Conservation (phyloP, 2,329 filamentous ascomycete species). For the Torrubiellomyces zombiae region DNA sequence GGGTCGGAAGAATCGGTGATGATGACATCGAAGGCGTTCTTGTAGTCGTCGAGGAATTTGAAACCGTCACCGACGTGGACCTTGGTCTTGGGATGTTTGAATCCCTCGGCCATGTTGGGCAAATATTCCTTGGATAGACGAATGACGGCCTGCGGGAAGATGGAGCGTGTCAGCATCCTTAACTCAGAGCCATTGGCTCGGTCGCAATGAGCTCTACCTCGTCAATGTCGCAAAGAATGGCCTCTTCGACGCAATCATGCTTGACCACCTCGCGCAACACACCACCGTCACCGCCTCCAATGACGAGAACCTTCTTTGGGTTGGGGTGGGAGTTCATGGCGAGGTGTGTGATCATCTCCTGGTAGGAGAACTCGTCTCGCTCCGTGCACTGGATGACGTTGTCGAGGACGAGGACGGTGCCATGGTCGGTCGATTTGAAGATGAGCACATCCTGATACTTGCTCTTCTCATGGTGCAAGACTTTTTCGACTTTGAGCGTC, state of each 20-base stretch:
- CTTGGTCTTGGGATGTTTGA: slow-evolving; percentile 85
- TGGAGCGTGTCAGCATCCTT: slow-evolving; percentile 1
- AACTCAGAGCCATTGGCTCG: too few species aligned
- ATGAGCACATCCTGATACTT: slow-evolving; percentile 98
- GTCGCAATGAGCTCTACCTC: slow-evolving; percentile 48
- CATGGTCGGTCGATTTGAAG: slow-evolving; percentile 96
- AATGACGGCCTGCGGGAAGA: slow-evolving; percentile 57
- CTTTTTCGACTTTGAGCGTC: slow-evolving; percentile 94
- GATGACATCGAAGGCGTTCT: slow-evolving; percentile 97
- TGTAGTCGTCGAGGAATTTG: slow-evolving; percentile 93
- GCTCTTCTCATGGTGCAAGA: slow-evolving; percentile 98
- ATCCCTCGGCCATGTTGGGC: slow-evolving; percentile 81
- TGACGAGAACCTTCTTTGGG: slow-evolving; percentile 96
- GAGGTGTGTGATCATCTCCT: slow-evolving; percentile 99
- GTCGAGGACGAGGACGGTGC: slow-evolving; percentile 90
- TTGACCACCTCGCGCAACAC: slow-evolving; percentile 98
- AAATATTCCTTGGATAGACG: slow-evolving; percentile 97
- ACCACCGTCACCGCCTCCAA: slow-evolving; percentile 92
- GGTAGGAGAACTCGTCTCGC: slow-evolving; percentile 97
- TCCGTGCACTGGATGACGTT: slow-evolving; percentile 99
- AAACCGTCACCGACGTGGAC: slow-evolving; percentile 93
- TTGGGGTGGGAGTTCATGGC: slow-evolving; percentile 97
- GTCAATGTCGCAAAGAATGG: slow-evolving; percentile 94
- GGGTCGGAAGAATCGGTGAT: slow-evolving; percentile 98
- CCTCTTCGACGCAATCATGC: slow-evolving; percentile 93